Evolutionary conservation across 495 filamentous ascomycete genomes (phyloP).

Genomic region (Geoglossum glabrum): DNA sequence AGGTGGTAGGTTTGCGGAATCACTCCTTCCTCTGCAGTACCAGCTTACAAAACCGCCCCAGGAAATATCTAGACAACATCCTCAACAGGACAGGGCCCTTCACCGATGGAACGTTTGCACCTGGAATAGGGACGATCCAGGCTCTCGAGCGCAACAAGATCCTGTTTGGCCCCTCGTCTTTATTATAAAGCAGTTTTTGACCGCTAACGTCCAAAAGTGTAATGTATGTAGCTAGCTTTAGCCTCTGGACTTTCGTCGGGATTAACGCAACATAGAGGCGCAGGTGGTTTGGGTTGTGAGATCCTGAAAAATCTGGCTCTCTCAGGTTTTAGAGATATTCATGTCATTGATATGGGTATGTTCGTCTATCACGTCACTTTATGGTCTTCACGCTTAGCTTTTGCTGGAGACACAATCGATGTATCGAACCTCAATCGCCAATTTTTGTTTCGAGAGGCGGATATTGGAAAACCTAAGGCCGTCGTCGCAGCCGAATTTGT

Average conservation of each 20-base stretch:
- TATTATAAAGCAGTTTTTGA: not conserved
- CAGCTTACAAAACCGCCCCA: conserved; percentile 13
- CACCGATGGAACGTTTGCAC: conserved; percentile 46
- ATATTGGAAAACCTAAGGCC: conserved; percentile 89
- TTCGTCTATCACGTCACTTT: conserved; percentile 2
- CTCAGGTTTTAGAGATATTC: conserved; percentile 89
- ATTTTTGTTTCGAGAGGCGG: conserved; percentile 81
- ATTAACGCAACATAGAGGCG: conserved; percentile 36
- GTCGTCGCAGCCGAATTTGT: conserved; percentile 85
- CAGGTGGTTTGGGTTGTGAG: conserved; percentile 90
- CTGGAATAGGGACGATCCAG: conserved; percentile 39
- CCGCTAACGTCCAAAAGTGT: conserved; percentile 17
- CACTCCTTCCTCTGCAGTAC: not conserved
- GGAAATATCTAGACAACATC: conserved; percentile 66
- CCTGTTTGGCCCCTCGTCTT: conserved; percentile 29
- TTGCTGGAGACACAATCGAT: conserved; percentile 66
- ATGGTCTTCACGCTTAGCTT: conserved; percentile 9
- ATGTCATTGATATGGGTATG: conserved; percentile 96
- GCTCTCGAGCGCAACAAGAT: conserved; percentile 46
- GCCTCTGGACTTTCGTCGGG: not conserved
- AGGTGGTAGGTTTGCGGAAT: not conserved
- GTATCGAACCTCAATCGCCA: conserved; percentile 96
- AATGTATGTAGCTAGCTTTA: conserved; percentile 21
- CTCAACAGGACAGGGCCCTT: conserved; percentile 58
- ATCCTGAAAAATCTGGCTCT: conserved; percentile 92